A percentile compares a stretch with the other conserved stretches of the same genome.
These are phyloP conservation scores for Claviceps monticola DNA, from an alignment of 2,329 filamentous ascomycete species.

Conservation along the genomic window DNA sequence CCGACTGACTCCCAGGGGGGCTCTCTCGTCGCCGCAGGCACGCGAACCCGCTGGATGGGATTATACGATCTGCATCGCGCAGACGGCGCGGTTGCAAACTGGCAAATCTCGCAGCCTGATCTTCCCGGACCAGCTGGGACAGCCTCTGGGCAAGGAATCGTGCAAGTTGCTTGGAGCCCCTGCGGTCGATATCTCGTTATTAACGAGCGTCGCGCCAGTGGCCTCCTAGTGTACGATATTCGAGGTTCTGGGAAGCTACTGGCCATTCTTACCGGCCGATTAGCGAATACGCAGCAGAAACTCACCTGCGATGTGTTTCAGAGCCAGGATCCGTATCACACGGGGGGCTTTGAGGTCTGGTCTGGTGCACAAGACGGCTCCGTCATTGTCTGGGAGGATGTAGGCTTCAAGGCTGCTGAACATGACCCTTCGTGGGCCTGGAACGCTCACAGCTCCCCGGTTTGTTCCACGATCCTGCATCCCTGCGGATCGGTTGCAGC, in stretches of 20 bases:
- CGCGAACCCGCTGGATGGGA: constrained; percentile 48
- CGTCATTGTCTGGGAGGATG: constrained; percentile 45
- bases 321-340: constrained; percentile 16
- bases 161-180: constrained; percentile 46
- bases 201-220: constrained; percentile 42
- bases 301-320: constrained; percentile 41
- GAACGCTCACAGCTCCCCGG: constrained; percentile 30
- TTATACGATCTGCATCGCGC: constrained; percentile 46
- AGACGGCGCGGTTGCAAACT: constrained; percentile 41
- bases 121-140: constrained; percentile 19
- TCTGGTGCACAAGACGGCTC: constrained; percentile 40
- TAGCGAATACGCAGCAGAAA: constrained; percentile 39
- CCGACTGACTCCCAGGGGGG: constrained; percentile 18
- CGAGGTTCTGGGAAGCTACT: constrained; percentile 44
- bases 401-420: constrained; percentile 33
- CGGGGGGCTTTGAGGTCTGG: constrained; percentile 46
- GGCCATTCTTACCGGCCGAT: constrained; percentile 36
- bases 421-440: constrained; percentile 35
- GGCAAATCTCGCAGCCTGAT: constrained; percentile 44
- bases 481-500: constrained; percentile 40
- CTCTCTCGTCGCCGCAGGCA: constrained; percentile 43
- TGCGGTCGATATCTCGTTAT: constrained; percentile 50
- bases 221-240: constrained; percentile 49
- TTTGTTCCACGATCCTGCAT: constrained; percentile 38
- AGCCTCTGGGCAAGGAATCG: constrained; percentile 48